A percentile compares a stretch with the other conserved stretches of the same genome.
Conservation (phyloP, 768 basidiomycete genomes). For the Leccinum obscurum region DNA sequence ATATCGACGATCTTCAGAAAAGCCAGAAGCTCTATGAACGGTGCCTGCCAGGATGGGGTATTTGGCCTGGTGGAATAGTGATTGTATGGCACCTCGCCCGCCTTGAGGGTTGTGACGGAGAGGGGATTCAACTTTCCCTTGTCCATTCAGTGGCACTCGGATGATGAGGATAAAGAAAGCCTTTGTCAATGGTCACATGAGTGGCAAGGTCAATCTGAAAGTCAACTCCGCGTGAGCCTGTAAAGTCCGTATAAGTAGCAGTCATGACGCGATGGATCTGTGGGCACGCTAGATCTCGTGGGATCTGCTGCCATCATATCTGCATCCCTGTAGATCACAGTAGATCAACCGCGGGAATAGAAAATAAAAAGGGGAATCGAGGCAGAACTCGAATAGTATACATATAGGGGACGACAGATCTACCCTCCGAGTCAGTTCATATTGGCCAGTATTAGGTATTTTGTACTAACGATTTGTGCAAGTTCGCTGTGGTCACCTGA, state of each 20-base stretch:
- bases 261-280: not conserved
- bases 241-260: not conserved
- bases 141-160: conserved; percentile 16
- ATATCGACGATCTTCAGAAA: conserved; percentile 4
- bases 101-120: conserved; percentile 8
- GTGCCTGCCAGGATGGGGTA: conserved; percentile 5
- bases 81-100: not conserved
- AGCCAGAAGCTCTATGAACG: conserved; percentile 14
- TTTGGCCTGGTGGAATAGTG: not conserved
- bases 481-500: conserved; percentile 19
- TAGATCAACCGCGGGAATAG: not conserved
- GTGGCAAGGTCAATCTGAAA: not conserved
- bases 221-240: conserved; percentile 7
- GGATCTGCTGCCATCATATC: not conserved
- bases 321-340: not conserved
- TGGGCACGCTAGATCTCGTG: not conserved
- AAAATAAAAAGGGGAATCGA: not conserved
- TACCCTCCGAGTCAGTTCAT: not conserved
- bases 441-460: no score
- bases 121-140: not conserved
- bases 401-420: no score
- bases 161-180: conserved; percentile 5
- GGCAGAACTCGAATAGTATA: not conserved
- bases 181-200: conserved; percentile 6
- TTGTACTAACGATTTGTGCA: no score